Conservation (phyloP, 2,329 filamentous ascomycete genomes). For the Alternaria sp. region DNA sequence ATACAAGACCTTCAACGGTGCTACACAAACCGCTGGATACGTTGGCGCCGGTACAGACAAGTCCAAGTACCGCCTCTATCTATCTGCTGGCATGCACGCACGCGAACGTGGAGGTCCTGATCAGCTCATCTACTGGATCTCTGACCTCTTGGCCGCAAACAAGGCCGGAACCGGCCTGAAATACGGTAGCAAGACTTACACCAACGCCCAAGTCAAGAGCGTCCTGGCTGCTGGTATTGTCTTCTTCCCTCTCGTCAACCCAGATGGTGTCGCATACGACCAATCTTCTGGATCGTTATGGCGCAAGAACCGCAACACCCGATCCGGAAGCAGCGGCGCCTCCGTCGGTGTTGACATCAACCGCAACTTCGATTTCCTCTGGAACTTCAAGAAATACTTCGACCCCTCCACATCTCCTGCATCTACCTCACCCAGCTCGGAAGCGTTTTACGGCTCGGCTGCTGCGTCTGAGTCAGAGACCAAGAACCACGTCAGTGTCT, state of each 20-base stretch:
- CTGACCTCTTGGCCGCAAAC: slow-evolving; percentile 64
- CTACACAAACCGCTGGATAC: slow-evolving; percentile 52
- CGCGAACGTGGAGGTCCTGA: slow-evolving; percentile 67
- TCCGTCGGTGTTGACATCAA: slow-evolving; percentile 48
- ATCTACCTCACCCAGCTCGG: slow-evolving; percentile 55
- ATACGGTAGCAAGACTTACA: slow-evolving; percentile 63
- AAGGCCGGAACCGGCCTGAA: slow-evolving; percentile 59
- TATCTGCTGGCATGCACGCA: slow-evolving; percentile 65
- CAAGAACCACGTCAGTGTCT: slow-evolving; percentile 61
- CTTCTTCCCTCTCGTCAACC: slow-evolving; percentile 54
- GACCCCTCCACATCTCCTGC: slow-evolving; percentile 50
- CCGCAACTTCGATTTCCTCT: slow-evolving; percentile 62
- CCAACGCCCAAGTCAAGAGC: slow-evolving; percentile 60
- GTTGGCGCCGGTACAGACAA: slow-evolving; percentile 57
- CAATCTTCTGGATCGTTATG: slow-evolving; percentile 44
- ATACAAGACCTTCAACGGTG: slow-evolving; percentile 56
- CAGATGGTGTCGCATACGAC: slow-evolving; percentile 48
- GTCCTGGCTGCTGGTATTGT: slow-evolving; percentile 64
- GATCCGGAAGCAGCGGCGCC: slow-evolving; percentile 45
- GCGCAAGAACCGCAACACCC: slow-evolving; percentile 52
- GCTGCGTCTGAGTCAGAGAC: slow-evolving; percentile 66
- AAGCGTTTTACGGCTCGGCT: slow-evolving; percentile 61
- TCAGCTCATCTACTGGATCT: slow-evolving; percentile 65
- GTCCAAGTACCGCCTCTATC: slow-evolving; percentile 57
- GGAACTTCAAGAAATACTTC: slow-evolving; percentile 62